Evolutionary conservation across 208 protist species (phyloP).

Genomic region (Trypanosoma brucei): DNA sequence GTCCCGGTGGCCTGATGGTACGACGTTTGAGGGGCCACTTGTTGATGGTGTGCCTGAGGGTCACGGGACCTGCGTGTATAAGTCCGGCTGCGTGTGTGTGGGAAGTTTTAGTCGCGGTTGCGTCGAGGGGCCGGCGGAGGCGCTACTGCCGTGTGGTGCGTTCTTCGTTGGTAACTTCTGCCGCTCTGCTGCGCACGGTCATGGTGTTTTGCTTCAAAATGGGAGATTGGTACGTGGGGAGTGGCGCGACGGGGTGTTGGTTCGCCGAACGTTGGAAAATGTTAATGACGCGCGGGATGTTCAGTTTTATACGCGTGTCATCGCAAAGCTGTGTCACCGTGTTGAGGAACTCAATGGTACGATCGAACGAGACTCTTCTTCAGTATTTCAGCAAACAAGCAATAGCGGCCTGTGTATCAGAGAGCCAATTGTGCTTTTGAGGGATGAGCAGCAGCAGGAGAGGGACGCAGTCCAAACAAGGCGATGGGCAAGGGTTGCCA

Average conservation of each 20-base stretch:
- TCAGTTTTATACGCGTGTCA: conserved; percentile 1
- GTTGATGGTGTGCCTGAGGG: conserved; percentile 43
- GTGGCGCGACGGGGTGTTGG: conserved; percentile 29
- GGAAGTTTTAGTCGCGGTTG: conserved; percentile 43
- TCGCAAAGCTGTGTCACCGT: background rate
- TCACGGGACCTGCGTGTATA: conserved; percentile 51
- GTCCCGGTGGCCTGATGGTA: conserved; percentile 20
- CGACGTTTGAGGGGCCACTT: conserved; percentile 54
- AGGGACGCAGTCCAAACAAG: background rate
- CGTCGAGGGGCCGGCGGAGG: conserved; percentile 53
- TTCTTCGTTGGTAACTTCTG: conserved; percentile 52
- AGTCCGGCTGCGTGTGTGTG: conserved; percentile 58
- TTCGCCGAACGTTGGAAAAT: background rate
- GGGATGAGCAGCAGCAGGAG: background rate
- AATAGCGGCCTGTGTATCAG: background rate
- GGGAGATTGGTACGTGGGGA: conserved; percentile 28
- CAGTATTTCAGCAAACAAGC: background rate
- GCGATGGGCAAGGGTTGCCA: background rate
- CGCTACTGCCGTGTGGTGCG: conserved; percentile 50
- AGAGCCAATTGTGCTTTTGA: background rate
- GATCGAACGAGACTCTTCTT: background rate
- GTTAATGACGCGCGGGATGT: background rate
- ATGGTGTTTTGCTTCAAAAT: conserved; percentile 32
- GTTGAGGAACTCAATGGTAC: background rate
- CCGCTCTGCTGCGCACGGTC: conserved; percentile 27